Percentiles rank a stretch among this genome's conserved stretches.
phyloP scores from a whole-genome alignment of 2,329 filamentous ascomycete genomes.

The Cadophora malorum region DNA sequence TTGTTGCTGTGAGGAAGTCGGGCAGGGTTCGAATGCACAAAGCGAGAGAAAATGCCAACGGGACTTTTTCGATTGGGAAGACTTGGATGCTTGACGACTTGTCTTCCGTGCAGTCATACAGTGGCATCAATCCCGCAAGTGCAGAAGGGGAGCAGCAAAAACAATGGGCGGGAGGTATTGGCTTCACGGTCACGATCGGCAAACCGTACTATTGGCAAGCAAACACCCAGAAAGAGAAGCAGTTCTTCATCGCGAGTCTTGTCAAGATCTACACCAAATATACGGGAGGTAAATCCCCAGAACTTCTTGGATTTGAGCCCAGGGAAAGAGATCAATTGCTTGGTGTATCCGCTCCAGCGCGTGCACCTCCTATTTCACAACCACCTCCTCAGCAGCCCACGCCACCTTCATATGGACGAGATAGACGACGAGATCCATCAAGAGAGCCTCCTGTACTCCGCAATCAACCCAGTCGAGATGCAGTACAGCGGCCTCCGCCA shows the following conservation, averaged over 20 bases:
- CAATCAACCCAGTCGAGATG: conserved; percentile 42
- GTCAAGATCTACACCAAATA: conserved; percentile 98
- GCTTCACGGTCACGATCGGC: conserved; percentile 86
- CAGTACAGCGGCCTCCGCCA: conserved; percentile 38
- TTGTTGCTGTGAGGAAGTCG: conserved; percentile 90
- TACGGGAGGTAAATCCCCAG: conserved; percentile 82
- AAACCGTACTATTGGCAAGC: conserved; percentile 99
- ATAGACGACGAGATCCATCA: conserved; percentile 38
- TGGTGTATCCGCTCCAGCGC: conserved; percentile 52
- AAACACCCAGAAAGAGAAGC: conserved; percentile 92
- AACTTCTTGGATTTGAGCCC: conserved; percentile 81
- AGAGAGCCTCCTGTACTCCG: conserved; percentile 37
- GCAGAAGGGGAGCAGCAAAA: conserved; percentile 66
- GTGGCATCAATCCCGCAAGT: conserved; percentile 62
- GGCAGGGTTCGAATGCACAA: conserved; percentile 96
- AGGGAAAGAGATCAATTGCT: conserved; percentile 79
- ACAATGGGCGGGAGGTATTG: conserved; percentile 81
- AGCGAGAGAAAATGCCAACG: conserved; percentile 92
- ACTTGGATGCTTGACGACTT: conserved; percentile 97
- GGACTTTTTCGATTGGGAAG: conserved; percentile 95
- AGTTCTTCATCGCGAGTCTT: conserved; percentile 96
- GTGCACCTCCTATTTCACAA: conserved; percentile 33
- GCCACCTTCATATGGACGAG: conserved; percentile 37
- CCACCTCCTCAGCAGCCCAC: conserved; percentile 33
- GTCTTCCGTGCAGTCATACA: conserved; percentile 81